Evolutionary conservation across 75 land plant species (phyloP).

Genomic region (Sequoiadendron giganteum): DNA sequence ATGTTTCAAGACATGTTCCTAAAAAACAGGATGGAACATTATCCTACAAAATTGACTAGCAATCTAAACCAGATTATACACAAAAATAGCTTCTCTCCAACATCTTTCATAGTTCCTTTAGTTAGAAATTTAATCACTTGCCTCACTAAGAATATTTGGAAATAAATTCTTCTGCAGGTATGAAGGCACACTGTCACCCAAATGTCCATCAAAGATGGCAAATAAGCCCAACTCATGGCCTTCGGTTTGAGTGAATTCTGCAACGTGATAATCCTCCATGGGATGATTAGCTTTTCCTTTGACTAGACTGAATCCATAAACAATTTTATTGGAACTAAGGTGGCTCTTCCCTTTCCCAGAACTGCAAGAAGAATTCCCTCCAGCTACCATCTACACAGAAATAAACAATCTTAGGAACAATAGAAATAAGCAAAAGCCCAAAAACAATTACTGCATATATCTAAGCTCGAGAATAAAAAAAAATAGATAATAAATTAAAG

Average conservation of each 20-base stretch:
- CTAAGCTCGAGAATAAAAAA: neutral
- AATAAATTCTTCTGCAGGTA: constrained; percentile 74
- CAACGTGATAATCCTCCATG: constrained; percentile 85
- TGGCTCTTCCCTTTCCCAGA: constrained; percentile 45
- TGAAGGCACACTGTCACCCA: constrained; percentile 60
- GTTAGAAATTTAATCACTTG: neutral
- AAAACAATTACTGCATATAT: neutral
- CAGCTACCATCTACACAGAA: neutral
- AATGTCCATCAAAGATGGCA: constrained; percentile 81
- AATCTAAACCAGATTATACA: neutral
- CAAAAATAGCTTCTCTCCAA: neutral
- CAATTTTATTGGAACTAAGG: constrained; percentile 23
- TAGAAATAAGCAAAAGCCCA: neutral
- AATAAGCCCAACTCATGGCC: constrained; percentile 71
- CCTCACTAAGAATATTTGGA: constrained; percentile 65
- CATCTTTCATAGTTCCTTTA: neutral
- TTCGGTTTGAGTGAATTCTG: constrained; percentile 51
- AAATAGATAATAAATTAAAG: neutral
- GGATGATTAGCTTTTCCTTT: constrained; percentile 69
- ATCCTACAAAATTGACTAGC: neutral
- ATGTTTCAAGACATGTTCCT: neutral
- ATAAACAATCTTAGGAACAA: neutral
- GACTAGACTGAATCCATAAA: constrained; percentile 57
- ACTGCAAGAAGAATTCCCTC: constrained; percentile 23
- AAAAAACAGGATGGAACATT: neutral